phyloP scores from a whole-genome alignment of 2,329 filamentous ascomycete genomes.

The Hypoxylon rubiginosum region DNA sequence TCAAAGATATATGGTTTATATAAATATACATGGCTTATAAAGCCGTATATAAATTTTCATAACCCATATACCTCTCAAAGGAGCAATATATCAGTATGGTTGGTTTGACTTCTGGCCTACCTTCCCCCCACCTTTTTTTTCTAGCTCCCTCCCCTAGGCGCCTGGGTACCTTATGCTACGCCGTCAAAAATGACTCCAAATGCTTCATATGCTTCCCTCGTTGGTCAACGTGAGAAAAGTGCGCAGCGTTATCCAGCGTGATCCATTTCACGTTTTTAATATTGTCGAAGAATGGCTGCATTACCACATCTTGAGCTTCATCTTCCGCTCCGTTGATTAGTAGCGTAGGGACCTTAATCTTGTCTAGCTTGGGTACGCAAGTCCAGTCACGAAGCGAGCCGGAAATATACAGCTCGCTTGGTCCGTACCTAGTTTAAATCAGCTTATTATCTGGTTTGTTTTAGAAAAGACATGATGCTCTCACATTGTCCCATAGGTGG shows the following conservation, averaged over 20 bases:
- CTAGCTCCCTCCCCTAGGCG: too few relatives aligned
- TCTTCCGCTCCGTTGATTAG: constrained; percentile 54
- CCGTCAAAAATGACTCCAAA: constrained; percentile 39
- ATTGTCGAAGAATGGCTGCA: constrained; percentile 53
- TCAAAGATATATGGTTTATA: too few relatives aligned
- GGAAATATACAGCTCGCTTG: constrained; percentile 38
- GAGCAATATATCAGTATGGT: too few relatives aligned
- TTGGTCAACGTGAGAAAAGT: constrained; percentile 54
- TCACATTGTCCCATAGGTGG: constrained; percentile 53
- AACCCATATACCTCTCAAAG: too few relatives aligned
- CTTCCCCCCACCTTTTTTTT: too few relatives aligned
- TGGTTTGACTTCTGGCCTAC: too few relatives aligned
- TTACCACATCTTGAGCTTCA: constrained; percentile 53
- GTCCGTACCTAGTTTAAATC: constrained; percentile 35
- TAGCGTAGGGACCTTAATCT: constrained; percentile 53
- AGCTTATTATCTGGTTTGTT: not conserved
- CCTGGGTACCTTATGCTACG: not conserved
- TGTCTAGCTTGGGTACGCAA: constrained; percentile 40
- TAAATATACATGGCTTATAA: too few relatives aligned
- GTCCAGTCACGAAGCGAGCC: constrained; percentile 47
- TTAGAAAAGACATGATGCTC: constrained; percentile 13
- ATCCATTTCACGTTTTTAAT: constrained; percentile 56
- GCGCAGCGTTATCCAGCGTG: constrained; percentile 53
- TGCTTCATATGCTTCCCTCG: constrained; percentile 48
- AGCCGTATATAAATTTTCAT: too few relatives aligned